Evolutionary conservation across 805 yeast species (phyloP).

Genomic region (Starmerella floricola): DNA sequence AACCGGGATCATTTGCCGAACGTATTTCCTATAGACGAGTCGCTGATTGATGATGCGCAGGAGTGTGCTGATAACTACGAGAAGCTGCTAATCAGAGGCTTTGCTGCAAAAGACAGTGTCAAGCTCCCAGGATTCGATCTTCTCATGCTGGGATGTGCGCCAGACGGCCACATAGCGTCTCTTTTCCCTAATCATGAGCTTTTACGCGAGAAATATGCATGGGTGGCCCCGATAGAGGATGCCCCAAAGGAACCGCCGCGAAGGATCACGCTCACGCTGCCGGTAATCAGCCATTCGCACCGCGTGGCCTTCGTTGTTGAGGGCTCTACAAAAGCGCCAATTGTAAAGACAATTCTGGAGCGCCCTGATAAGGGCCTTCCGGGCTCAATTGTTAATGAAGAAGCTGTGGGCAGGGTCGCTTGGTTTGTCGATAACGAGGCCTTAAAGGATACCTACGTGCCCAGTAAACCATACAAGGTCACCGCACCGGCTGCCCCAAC

Average conservation of each 20-base stretch:
- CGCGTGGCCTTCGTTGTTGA: conserved; percentile 91
- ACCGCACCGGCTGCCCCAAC: conserved; percentile 30
- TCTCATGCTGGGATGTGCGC: conserved; percentile 89
- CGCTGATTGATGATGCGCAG: conserved; percentile 46
- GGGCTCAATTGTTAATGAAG: conserved; percentile 82
- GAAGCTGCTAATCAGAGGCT: conserved; percentile 69
- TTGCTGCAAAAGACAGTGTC: conserved; percentile 93
- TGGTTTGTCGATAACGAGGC: conserved; percentile 98
- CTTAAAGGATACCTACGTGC: conserved; percentile 60
- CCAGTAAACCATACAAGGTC: conserved; percentile 59
- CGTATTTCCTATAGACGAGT: conserved; percentile 72
- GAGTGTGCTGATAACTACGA: conserved; percentile 94
- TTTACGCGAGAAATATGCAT: conserved; percentile 77
- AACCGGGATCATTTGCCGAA: conserved; percentile 45
- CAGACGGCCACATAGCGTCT: conserved; percentile 97
- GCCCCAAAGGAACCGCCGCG: conserved; percentile 82
- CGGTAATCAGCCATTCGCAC: conserved; percentile 88
- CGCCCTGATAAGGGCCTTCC: conserved; percentile 95
- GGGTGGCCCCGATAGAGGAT: conserved; percentile 87
- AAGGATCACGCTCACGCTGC: conserved; percentile 82
- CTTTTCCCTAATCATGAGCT: conserved; percentile 86
- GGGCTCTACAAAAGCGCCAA: conserved; percentile 90
- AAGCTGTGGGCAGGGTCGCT: conserved; percentile 90
- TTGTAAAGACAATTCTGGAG: conserved; percentile 83
- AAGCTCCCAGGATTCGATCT: conserved; percentile 91